Conservation (phyloP, 164 flowering plant genomes). For the Nelumbo lutea region DNA sequence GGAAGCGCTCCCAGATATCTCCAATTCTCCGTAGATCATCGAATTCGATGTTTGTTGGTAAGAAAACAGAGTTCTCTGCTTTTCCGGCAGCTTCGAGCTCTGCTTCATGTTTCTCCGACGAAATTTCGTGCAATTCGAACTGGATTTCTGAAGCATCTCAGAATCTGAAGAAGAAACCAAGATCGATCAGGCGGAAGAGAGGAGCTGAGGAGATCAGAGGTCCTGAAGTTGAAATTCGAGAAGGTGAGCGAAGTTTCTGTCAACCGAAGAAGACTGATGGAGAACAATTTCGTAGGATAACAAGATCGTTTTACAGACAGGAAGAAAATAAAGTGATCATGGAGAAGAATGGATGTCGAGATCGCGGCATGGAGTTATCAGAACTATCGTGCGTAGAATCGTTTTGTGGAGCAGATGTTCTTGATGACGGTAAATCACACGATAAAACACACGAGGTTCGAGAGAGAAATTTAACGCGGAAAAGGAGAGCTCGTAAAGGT, state of each 20-base stretch:
- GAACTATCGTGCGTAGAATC: constrained; percentile 42
- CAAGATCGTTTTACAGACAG: constrained; percentile 26
- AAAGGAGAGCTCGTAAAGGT: neutral
- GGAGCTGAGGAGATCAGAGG: constrained; percentile 11
- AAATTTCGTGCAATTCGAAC: constrained; percentile 37
- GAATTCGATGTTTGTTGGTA: constrained; percentile 3
- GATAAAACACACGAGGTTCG: neutral
- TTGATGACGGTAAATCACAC: constrained; percentile 4
- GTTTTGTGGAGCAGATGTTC: constrained; percentile 19
- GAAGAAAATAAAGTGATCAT: constrained; percentile 9
- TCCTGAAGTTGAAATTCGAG: constrained; percentile 5
- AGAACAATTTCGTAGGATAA: constrained; percentile 25
- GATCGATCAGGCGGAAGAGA: constrained; percentile 17
- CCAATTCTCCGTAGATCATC: constrained; percentile 22
- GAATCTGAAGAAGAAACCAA: constrained; percentile 7
- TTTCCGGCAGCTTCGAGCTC: constrained; percentile 26
- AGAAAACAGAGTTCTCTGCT: constrained; percentile 8
- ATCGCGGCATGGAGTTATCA: constrained; percentile 21
- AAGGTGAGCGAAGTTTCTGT: constrained; percentile 6
- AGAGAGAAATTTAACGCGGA: constrained; percentile 13
- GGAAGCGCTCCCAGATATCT: constrained; percentile 36
- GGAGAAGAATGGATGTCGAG: constrained; percentile 8
- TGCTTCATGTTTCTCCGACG: constrained; percentile 28
- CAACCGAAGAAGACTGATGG: neutral
- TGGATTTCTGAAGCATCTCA: constrained; percentile 17